These are phyloP conservation scores for Candida coquimbonensis DNA, from an alignment of 805 yeast genomes.

Conservation along the genomic window DNA sequence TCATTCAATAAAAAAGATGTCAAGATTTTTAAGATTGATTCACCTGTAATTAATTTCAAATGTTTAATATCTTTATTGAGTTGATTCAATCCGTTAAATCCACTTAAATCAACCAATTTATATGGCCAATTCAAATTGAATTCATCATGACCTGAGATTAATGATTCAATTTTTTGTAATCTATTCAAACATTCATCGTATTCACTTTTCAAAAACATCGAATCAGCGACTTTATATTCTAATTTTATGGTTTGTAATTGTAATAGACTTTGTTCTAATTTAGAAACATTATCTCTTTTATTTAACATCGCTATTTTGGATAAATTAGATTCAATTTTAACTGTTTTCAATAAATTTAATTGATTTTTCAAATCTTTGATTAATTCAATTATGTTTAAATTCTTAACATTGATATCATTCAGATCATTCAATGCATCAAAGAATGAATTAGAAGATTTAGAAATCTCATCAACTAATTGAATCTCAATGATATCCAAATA, in stretches of 20 bases:
- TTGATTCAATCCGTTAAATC: slow-evolving; percentile 25
- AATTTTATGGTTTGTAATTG: slow-evolving; percentile 38
- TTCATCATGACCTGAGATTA: slow-evolving; percentile 48
- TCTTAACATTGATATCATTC: slow-evolving; percentile 50
- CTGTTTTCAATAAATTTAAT: slow-evolving; percentile 38
- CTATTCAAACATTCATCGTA: slow-evolving; percentile 50
- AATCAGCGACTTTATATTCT: slow-evolving; percentile 44
- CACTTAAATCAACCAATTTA: slow-evolving; percentile 24
- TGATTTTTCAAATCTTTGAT: slow-evolving; percentile 40
- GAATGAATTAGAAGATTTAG: slow-evolving; percentile 77
- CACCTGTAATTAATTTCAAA: slow-evolving; percentile 61
- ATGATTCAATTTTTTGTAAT: slow-evolving; percentile 47
- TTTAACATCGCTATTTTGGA: slow-evolving; percentile 41
- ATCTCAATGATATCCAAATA: slow-evolving; percentile 83
- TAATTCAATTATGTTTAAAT: slow-evolving; percentile 42
- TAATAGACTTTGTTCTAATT: slow-evolving; percentile 53
- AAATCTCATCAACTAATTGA: slow-evolving; percentile 72
- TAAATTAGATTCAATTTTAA: slow-evolving; percentile 45
- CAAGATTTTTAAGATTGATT: slow-evolving; percentile 55
- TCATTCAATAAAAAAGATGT: slow-evolving; percentile 51
- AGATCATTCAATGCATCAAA: slow-evolving; percentile 80
- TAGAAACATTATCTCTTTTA: slow-evolving; percentile 52
- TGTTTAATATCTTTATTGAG: slow-evolving; percentile 46
- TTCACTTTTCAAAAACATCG: slow-evolving; percentile 35
- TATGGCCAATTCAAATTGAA: slow-evolving; percentile 33